Evolutionary conservation across 2,329 filamentous ascomycete species (phyloP), one percentile per base, ranked within the genome.

Genomic region (Trichocomaceae sp.): DNA sequence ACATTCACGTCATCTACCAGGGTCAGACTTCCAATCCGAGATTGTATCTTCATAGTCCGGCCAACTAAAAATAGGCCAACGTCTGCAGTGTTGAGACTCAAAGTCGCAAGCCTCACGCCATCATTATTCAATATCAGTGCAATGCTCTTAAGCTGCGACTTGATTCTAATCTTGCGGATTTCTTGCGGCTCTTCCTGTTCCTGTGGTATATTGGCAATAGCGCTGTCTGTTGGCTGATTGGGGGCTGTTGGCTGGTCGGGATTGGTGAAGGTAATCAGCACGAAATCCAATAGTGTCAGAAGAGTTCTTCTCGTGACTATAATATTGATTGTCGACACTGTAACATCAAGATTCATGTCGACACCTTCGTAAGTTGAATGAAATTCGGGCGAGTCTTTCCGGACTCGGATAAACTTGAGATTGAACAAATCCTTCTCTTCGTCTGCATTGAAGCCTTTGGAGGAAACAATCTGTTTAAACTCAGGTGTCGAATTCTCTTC

Each of bases 391-490:
- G 93, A 97, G 50, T 90, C 83, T 31, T 83, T 86, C 64, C 93
- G 96, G 56, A 97, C 90, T 67, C 87, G 90, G 57, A 90, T 80
- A 64, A 96, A 95, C 65, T 92, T 96, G 63, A 99, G 81, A 50
- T 86, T 84, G 61, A 99, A 88, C 12, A 99, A 80, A 62, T 95
- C 83, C 58, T 84, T 90, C 57, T 88, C 83, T 58, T 88, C 84
- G 56, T 87, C 83, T 46, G 85, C 72, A 54, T 79, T 75, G 41
- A 79, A 81, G 23, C 86, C 84, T 65, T 95, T 92, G 1, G 93
- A 96, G 0, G 91, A 95, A n/a, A 99, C 83, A 50, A 99, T 95
- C 23, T 92, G 92, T 72, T 93, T 96, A 77, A 99, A 99, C 65
- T 97, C 92, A 7, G 87, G 86, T 20, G 88, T 77, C 0, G 90